Conservation (phyloP, 2,329 filamentous ascomycete genomes). For the Cladosporium sp. region DNA sequence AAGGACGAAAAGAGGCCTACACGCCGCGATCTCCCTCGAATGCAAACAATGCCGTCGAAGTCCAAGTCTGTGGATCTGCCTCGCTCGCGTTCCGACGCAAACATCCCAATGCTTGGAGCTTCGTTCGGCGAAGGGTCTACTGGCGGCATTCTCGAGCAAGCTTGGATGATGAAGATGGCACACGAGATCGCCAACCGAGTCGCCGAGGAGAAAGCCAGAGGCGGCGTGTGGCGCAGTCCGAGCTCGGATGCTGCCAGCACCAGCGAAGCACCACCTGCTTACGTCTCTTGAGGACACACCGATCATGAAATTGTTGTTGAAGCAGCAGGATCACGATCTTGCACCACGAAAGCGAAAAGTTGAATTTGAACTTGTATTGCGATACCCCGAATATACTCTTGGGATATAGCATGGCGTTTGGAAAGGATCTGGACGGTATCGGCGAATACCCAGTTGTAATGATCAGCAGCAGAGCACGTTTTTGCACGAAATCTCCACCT, state of each 20-base stretch:
- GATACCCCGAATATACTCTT: not conserved
- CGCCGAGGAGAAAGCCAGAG: constrained; percentile 70
- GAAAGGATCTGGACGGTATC: not conserved
- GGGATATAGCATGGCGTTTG: constrained; percentile 8
- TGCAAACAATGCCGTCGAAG: constrained; percentile 18
- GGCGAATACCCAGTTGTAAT: constrained; percentile 5
- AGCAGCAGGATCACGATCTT: no score
- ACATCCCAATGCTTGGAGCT: constrained; percentile 22
- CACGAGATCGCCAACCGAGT: constrained; percentile 84
- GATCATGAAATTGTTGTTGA: no score
- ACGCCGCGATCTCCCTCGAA: constrained; percentile 17
- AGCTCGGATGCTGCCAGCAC: constrained; percentile 10
- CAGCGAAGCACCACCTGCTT: constrained; percentile 32
- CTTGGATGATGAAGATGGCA: constrained; percentile 90
- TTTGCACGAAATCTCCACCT: not conserved
- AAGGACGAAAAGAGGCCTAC: constrained; percentile 8
- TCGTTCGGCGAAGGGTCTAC: constrained; percentile 17
- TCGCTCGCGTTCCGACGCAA: constrained; percentile 20
- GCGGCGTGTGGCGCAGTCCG: constrained; percentile 18
- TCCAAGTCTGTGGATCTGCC: constrained; percentile 12
- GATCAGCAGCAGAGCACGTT: not conserved
- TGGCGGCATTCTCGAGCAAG: constrained; percentile 66
- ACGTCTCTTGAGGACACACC: constrained; percentile 31
- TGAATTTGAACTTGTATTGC: not conserved
- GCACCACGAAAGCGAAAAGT: not conserved